Base-by-base conservation (phyloP, 2,329 filamentous ascomycete genomes). In the Hymenotorrendiella dingleyae region DNA sequence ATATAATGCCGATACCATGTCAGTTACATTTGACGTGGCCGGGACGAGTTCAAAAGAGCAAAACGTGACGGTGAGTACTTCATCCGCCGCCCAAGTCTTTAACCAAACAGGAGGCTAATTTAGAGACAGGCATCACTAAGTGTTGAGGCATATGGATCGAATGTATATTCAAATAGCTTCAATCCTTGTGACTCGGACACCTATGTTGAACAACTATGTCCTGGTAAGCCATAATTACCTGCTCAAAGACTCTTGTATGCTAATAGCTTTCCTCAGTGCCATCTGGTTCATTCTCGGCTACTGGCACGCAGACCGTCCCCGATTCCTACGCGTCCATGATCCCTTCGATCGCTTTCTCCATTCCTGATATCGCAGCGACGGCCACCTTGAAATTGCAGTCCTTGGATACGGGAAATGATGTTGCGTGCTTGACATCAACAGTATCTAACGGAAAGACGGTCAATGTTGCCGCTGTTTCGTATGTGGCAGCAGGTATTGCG, bases 381-480 rank as follows among this genome's bases (percentile, higher is more conserved):
- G 93, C 90, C 24, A 93, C 82, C 33, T 69, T 98, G 50, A 69
- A 87, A 60, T 74, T 98, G 34, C 80, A 74, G 46, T 68, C 78
- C 4, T 65, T 78, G 28, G 77, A 83, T 23, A 70, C 67, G 4
- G 73, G 72, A 28, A 58, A 74, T 24, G 72, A 82, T 30, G 74
- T 95, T 7, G 90, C 88, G 17, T 98, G 93, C 64, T 82, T 97
- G 38, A 70, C 84, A 55, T 89, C 90, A 0, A 70, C 78, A 30
- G 81, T 98, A 44, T 79, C 77, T 51, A 98, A 98, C 62, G 91
- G 90, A 55, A 94, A 94, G 68, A 86, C 88, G 1, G 76, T 84
- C 38, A 76, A 74, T 43, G 69, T 90, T 1, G 73, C 84, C 2
- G 86, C 82, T 2, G 86, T 96, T 1, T 82, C 86, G 1, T 96